Conservation (phyloP, 768 basidiomycete species). For the Saitozyma sp. region DNA sequence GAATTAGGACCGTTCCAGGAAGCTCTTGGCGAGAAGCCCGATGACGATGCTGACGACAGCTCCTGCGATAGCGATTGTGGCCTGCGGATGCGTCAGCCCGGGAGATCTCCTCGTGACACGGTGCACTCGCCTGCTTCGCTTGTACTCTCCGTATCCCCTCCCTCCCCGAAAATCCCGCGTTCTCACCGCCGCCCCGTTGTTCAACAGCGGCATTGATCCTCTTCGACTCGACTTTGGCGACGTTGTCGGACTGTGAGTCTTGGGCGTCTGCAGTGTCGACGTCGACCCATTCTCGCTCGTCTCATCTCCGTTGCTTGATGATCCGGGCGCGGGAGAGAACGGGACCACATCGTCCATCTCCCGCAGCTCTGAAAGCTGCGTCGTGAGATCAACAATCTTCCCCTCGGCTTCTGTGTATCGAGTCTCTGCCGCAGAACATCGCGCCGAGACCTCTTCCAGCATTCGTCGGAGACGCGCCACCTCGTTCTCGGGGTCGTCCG, state of each 20-base stretch:
- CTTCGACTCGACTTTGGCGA: conserved; percentile 18
- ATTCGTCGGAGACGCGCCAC: conserved; percentile 61
- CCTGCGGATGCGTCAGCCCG: conserved; percentile 13
- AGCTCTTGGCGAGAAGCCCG: conserved; percentile 47
- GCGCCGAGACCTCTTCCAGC: conserved; percentile 34
- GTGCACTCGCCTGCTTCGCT: conserved; percentile 28
- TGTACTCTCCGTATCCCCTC: conserved; percentile 47
- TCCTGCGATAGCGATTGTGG: conserved; percentile 93
- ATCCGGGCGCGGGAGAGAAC: conserved; percentile 4
- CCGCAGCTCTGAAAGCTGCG: conserved; percentile 74
- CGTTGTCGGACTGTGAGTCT: conserved; percentile 14
- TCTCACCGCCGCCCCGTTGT: background rate
- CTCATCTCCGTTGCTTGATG: conserved; percentile 17
- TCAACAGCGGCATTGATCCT: conserved; percentile 27
- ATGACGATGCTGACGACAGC: conserved; percentile 54
- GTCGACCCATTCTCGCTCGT: conserved; percentile 27
- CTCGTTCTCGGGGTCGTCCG: conserved; percentile 55
- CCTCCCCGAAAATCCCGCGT: conserved; percentile 34
- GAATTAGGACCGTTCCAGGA: conserved; percentile 32
- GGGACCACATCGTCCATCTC: conserved; percentile 29
- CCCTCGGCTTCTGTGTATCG: conserved; percentile 78
- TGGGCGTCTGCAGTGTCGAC: conserved; percentile 23
- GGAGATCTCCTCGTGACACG: background rate
- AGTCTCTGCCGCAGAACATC: conserved; percentile 19
- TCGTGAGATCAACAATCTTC: conserved; percentile 88